Evolutionary conservation across 2,329 filamentous ascomycete genomes (phyloP).

Genomic region (Aspergillus viridinutans): DNA sequence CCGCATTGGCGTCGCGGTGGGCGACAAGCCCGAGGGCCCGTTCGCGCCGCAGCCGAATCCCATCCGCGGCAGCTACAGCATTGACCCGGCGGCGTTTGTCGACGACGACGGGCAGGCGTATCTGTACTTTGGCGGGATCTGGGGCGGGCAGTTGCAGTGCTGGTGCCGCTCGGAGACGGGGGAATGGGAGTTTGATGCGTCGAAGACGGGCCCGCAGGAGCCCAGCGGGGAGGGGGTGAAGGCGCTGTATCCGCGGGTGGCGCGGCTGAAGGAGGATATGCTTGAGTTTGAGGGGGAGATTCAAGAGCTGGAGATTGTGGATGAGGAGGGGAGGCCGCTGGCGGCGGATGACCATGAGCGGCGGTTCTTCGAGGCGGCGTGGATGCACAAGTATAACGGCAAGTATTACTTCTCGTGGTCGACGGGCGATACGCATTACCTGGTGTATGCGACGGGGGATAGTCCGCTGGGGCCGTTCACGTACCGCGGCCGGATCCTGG

Average conservation of each 20-base stretch:
- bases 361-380: conserved; percentile 76
- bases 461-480: conserved; percentile 68
- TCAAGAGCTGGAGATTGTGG: conserved; percentile 61
- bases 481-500: conserved; percentile 66
- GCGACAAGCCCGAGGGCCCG: conserved; percentile 62
- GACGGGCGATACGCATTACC: conserved; percentile 71
- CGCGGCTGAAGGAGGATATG: conserved; percentile 63
- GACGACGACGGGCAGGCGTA: conserved; percentile 64
- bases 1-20: conserved; percentile 67
- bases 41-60: conserved; percentile 62
- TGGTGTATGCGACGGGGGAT: conserved; percentile 64
- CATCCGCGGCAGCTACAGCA: conserved; percentile 68
- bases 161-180: conserved; percentile 55
- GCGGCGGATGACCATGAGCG: conserved; percentile 65
- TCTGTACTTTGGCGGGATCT: conserved; percentile 73
- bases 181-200: conserved; percentile 51
- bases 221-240: conserved; percentile 51
- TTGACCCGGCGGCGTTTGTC: conserved; percentile 72
- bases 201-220: conserved; percentile 56
- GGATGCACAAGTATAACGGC: conserved; percentile 69
- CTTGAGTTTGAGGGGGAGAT: conserved; percentile 53
- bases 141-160: conserved; percentile 77
- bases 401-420: conserved; percentile 75
- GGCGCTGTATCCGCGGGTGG: conserved; percentile 65
- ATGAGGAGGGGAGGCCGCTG: conserved; percentile 57